Conservation (phyloP, 176 grass and related monocot genomes). For the Metroxylon sagu region DNA sequence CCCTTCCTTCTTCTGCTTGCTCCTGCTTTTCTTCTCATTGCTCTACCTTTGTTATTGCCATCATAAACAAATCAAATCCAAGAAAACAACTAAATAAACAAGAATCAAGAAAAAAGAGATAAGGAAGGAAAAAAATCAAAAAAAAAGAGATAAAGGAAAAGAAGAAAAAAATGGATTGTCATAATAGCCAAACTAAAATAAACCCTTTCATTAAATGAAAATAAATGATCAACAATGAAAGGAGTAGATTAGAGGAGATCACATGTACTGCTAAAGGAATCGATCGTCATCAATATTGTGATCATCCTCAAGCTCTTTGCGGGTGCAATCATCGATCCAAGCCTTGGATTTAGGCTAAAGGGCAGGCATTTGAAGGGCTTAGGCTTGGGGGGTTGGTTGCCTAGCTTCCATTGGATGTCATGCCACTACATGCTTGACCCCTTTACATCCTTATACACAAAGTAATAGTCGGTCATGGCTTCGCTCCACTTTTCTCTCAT, state of each 20-base stretch:
- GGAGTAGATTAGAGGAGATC: background rate
- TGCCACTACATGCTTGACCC: constrained; percentile 78
- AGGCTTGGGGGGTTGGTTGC: constrained; percentile 77
- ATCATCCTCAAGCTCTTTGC: constrained; percentile 73
- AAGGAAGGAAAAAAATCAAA: too few relatives aligned
- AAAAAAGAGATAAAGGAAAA: too few relatives aligned
- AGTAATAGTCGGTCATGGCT: constrained; percentile 78
- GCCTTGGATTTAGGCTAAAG: constrained; percentile 61
- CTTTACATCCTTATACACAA: constrained; percentile 99
- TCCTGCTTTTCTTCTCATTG: too few relatives aligned
- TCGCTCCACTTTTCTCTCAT: background rate
- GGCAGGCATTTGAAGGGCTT: constrained; percentile 64
- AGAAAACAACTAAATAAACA: too few relatives aligned
- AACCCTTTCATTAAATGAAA: background rate
- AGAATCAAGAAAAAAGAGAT: too few relatives aligned
- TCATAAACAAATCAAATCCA: too few relatives aligned
- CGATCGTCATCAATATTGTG: constrained; percentile 70
- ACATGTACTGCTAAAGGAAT: constrained; percentile 88
- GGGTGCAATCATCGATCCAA: constrained; percentile 59
- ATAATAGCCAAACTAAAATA: background rate
- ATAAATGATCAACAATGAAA: background rate
- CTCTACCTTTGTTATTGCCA: too few relatives aligned
- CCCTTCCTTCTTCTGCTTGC: too few relatives aligned
- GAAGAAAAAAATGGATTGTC: background rate
- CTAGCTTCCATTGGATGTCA: constrained; percentile 85